Evolutionary conservation across 495 filamentous ascomycete genomes (phyloP), one percentile per base, ranked within the genome.

Genomic region (Neurospora sp.): DNA sequence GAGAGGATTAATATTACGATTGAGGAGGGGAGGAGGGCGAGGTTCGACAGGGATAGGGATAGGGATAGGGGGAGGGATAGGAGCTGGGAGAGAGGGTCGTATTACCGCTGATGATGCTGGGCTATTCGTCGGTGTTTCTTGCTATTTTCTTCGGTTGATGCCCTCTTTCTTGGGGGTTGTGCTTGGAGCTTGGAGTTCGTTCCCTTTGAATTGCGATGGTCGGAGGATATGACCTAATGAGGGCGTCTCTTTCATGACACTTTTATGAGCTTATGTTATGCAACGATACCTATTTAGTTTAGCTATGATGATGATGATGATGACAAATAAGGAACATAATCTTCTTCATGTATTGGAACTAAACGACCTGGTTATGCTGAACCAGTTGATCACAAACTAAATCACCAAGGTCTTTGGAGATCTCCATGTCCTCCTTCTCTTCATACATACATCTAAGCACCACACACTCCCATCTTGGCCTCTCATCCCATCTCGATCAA

Each of bases 1-100:
- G 75, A 73, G 37, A 72, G 62, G 27, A 71, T 76, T 23, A 69
- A 72, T 42, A 72, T 74, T 14, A 70, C n/a, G 4, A 76, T 74
- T 23, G 72, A 72, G 69, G 70, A 69, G 35, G 23, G 23, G 37
- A 66, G 54, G 27, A 35, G 40, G 59, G 54, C 70, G 39, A 71
- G 39, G 14, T 41, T 71, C 39, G 37, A 14, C 10, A 35, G 59
- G 40, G 59, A 39, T 16, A 69, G 38, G 66, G 42, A 37, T 37
- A 37, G 39, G 39, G 39, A 40, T 40, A 40, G 23, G 39, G 62
- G 20, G 71, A 31, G 70, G 66, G 48, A 48, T 41, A 69, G 39
- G 69, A 42, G 39, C 40, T 54, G n/a, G 42, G 41, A 40, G 69
- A 54, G 71, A 16, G 48, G 23, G 23, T 70, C 48, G 69, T 72